Evolutionary conservation across 768 basidiomycete genomes (phyloP).

Genomic region (Boletales sp.): DNA sequence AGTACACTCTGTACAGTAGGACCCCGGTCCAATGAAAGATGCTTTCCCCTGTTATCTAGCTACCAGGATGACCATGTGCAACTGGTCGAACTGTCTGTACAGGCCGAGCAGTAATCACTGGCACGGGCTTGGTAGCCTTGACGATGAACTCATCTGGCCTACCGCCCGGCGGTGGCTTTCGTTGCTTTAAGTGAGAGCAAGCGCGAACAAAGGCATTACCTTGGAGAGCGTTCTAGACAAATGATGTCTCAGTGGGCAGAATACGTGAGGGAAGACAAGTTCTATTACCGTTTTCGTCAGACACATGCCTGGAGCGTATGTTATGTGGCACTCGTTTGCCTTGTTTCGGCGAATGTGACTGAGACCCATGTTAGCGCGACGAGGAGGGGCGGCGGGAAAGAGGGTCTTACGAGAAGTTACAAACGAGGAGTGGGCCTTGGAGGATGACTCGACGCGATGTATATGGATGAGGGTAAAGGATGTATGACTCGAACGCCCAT

Average conservation of each 20-base stretch:
- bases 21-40: neutral
- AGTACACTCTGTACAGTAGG: too few relatives aligned
- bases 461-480: neutral
- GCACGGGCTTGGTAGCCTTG: slow-evolving; percentile 1
- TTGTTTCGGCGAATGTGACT: neutral
- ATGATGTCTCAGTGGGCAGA: neutral
- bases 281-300: neutral
- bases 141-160: slow-evolving; percentile 3
- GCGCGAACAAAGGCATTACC: neutral
- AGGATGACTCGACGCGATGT: neutral
- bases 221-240: neutral
- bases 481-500: neutral
- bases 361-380: neutral
- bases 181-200: neutral
- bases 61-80: neutral
- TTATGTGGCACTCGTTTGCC: neutral
- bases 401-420: neutral
- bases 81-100: slow-evolving; percentile 1
- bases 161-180: slow-evolving; percentile 4
- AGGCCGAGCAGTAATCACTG: neutral
- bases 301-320: slow-evolving; percentile 2
- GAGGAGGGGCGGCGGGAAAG: neutral
- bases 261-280: neutral
- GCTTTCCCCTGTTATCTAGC: neutral
- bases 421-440: neutral